Base-by-base conservation (phyloP, 208 protist genomes). In the Wallacemonas sp. region DNA sequence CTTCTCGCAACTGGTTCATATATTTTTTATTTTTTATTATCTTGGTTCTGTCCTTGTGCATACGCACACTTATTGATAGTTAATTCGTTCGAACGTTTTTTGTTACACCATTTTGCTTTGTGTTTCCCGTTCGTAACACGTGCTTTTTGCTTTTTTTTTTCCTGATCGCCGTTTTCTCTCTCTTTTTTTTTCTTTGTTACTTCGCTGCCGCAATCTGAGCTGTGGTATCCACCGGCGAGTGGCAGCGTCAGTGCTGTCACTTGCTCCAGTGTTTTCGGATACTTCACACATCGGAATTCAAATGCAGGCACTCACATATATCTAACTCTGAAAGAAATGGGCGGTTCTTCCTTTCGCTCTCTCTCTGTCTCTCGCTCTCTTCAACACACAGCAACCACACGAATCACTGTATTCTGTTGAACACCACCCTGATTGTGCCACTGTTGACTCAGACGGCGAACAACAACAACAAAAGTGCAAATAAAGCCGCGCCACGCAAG, bases 71-170 rank as follows among this genome's bases (percentile, higher is more conserved):
- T n/a, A 58, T 8, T 68, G 30, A 38, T 64, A 64, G 15, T 49
- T 62, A 56, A 61, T 51, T n/a, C n/a, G n/a, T n/a, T n/a, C n/a
- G n/a, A n/a, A n/a, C n/a, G n/a, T n/a, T n/a, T n/a, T n/a, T n/a
- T n/a, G n/a, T n/a, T n/a, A n/a, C n/a, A n/a, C n/a, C n/a, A n/a
- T n/a, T n/a, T n/a, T n/a, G n/a, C n/a, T n/a, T n/a, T n/a, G n/a
- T 36, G 9, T 26, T 22, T 1, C 2, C 11, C 21, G 21, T 39
- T 33, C 21, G 22, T 12, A 31, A 55, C 44, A 31, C 59, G n/a
- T n/a, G 51, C 44, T 58, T 39, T 41, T 44, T 64, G 39, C 65
- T 51, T 27, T 39, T 49, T 64, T 6, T 64, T 47, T 46, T 64
- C 36, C 36, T 14, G n/a, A 17, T 41, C 36, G 36, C 14, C 6